A percentile compares a stretch with the other conserved stretches of the same genome.
Evolutionary conservation across 345 rosid species (phyloP).

Genomic region (Heritiera fomes): DNA sequence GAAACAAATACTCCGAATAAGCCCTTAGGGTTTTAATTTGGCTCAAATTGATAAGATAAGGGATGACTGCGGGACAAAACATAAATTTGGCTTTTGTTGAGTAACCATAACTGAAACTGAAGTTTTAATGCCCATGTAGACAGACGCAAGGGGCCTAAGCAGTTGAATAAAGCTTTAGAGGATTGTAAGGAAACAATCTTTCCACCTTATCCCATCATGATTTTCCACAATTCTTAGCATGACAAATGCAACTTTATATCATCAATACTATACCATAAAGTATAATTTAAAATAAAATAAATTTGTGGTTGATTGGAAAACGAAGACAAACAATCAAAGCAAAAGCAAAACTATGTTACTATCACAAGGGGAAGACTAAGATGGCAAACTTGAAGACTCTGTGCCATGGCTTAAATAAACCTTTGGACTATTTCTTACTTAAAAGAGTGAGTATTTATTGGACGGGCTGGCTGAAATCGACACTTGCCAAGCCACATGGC

Average conservation of each 20-base stretch:
- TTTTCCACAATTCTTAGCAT: background rate
- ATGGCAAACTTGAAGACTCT: background rate
- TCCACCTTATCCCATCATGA: background rate
- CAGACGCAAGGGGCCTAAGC: background rate
- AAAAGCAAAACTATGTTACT: background rate
- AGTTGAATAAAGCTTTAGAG: slow-evolving; percentile 12
- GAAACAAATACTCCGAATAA: too few relatives aligned
- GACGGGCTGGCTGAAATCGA: slow-evolving; percentile 6
- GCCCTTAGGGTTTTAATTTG: too few relatives aligned
- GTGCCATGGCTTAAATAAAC: background rate
- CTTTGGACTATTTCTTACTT: slow-evolving; percentile 2
- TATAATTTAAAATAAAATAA: background rate
- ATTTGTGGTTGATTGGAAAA: background rate
- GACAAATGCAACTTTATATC: background rate
- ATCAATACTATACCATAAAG: background rate
- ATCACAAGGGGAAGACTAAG: background rate
- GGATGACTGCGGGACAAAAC: background rate
- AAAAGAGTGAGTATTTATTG: background rate
- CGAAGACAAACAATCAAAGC: background rate
- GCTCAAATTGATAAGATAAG: background rate
- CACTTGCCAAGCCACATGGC: slow-evolving; percentile 4
- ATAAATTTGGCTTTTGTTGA: background rate
- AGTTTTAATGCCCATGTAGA: background rate
- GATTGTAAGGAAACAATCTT: background rate
- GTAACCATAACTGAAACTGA: background rate